phyloP scores from a whole-genome alignment of 306 rosid species.

The Macrotyloma uniflorum region DNA sequence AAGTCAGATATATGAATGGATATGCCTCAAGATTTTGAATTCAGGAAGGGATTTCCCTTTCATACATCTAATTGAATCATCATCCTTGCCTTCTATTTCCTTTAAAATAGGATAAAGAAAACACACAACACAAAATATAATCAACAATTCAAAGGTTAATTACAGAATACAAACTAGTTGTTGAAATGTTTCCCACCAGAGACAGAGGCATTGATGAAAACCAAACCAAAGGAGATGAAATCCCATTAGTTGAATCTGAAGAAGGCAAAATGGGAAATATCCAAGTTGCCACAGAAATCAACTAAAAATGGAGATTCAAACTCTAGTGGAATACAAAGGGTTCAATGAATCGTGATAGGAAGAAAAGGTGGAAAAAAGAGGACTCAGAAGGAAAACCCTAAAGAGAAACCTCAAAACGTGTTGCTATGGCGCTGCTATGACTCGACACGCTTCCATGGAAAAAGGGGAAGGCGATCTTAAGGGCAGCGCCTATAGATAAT shows the following conservation, averaged over 20 bases:
- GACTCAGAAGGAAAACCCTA: conserved; percentile 69
- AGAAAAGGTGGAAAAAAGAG: conserved; percentile 37
- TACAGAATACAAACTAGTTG: too few species aligned
- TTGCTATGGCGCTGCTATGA: conserved; percentile 67
- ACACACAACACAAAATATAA: background rate
- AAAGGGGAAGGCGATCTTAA: conserved; percentile 78
- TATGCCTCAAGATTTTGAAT: conserved; percentile 70
- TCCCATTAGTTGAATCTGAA: conserved; percentile 33
- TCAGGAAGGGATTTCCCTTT: conserved; percentile 60
- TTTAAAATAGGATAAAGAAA: background rate
- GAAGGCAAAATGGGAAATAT: background rate
- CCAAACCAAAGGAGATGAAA: conserved; percentile 32
- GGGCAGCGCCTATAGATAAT: conserved; percentile 55
- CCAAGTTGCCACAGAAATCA: conserved; percentile 6
- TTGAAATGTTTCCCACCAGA: conserved; percentile 53
- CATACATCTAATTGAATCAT: conserved; percentile 84
- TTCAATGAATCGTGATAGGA: conserved; percentile 30
- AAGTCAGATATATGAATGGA: conserved; percentile 52
- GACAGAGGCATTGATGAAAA: conserved; percentile 40
- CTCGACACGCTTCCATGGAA: conserved; percentile 74
- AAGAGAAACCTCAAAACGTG: conserved; percentile 38
- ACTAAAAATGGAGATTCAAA: conserved; percentile 20
- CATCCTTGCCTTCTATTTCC: conserved; percentile 49
- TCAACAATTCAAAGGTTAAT: too few species aligned
- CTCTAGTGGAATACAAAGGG: conserved; percentile 22